Conservation (phyloP, 2,329 filamentous ascomycete genomes). For the Aureobasidium melanogenum region DNA sequence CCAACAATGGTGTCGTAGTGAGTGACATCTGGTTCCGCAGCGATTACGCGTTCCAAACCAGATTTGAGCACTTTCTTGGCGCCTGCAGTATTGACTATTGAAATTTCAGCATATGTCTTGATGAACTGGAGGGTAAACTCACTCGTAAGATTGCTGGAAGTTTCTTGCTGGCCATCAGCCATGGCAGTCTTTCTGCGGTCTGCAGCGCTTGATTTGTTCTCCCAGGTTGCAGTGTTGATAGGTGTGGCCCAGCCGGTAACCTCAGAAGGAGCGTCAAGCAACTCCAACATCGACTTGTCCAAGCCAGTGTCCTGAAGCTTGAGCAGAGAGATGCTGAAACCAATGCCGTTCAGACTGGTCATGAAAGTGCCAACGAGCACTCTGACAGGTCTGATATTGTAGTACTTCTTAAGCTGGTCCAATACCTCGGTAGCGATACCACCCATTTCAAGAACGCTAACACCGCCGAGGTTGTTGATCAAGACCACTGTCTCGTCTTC, state of each 20-base stretch:
- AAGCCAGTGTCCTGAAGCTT: constrained; percentile 54
- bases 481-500: constrained; percentile 57
- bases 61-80: constrained; percentile 45
- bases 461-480: constrained; percentile 67
- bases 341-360: constrained; percentile 62
- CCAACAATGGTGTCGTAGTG: constrained; percentile 64
- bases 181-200: constrained; percentile 28
- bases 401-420: constrained; percentile 49
- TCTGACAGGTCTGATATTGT: constrained; percentile 52
- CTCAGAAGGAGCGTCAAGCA: constrained; percentile 60
- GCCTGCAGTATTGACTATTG: constrained; percentile 40
- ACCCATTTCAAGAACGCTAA: constrained; percentile 63
- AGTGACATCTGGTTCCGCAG: constrained; percentile 57
- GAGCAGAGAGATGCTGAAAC: constrained; percentile 61
- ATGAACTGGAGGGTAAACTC: constrained; percentile 18
- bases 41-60: constrained; percentile 54
- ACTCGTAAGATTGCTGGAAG: constrained; percentile 46
- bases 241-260: constrained; percentile 59
- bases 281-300: constrained; percentile 54
- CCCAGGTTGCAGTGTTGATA: constrained; percentile 51
- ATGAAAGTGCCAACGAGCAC: constrained; percentile 61
- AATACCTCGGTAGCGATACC: constrained; percentile 62
- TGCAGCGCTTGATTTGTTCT: constrained; percentile 35
- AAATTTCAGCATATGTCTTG: background rate
- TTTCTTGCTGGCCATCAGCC: constrained; percentile 29